phyloP scores from a whole-genome alignment of 2,329 filamentous ascomycete species.

The Aspergillus carbonarius region DNA sequence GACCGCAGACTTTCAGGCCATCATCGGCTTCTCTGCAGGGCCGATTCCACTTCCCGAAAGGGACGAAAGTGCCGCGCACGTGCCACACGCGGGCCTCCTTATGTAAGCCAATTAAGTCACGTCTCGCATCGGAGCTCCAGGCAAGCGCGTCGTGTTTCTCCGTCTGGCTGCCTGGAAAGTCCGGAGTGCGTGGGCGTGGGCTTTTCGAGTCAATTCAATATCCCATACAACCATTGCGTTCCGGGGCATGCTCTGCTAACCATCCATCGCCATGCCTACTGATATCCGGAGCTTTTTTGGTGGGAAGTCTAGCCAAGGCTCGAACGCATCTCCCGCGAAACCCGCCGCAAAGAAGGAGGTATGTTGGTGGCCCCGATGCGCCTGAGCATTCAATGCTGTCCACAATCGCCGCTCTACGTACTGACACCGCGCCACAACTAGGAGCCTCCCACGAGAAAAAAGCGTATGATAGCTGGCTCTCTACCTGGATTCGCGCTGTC shows the following conservation, averaged over 20 bases:
- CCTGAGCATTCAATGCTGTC: not conserved
- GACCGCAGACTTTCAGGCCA: slow-evolving; percentile 20
- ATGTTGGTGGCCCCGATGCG: slow-evolving; percentile 22
- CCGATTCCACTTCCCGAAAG: slow-evolving; percentile 23
- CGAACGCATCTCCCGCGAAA: slow-evolving; percentile 50
- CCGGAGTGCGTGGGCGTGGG: not conserved
- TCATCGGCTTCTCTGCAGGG: slow-evolving; percentile 23
- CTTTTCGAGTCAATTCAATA: not conserved
- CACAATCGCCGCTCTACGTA: not conserved
- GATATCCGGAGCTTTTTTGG: slow-evolving; percentile 93
- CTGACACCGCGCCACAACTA: not conserved
- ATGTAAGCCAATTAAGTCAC: slow-evolving; percentile 27
- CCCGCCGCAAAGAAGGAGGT: slow-evolving; percentile 46
- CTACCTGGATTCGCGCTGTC: not conserved
- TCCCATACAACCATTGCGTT: not conserved
- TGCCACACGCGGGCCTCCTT: slow-evolving; percentile 22
- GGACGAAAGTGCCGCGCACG: slow-evolving; percentile 27
- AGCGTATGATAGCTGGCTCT: slow-evolving; percentile 28
- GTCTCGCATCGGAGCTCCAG: slow-evolving; percentile 13
- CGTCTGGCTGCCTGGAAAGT: slow-evolving; percentile 5
- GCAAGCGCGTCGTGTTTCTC: slow-evolving; percentile 31
- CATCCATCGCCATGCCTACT: slow-evolving; percentile 60
- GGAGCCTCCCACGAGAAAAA: slow-evolving; percentile 29
- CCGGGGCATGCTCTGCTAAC: slow-evolving; percentile 3
- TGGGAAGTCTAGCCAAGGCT: slow-evolving; percentile 64